A percentile compares a stretch with the other conserved stretches of the same genome.
These are phyloP conservation scores for Cystobasidium sp. DNA, from an alignment of 1,284 basidiomycete species.

Conservation along the genomic window DNA sequence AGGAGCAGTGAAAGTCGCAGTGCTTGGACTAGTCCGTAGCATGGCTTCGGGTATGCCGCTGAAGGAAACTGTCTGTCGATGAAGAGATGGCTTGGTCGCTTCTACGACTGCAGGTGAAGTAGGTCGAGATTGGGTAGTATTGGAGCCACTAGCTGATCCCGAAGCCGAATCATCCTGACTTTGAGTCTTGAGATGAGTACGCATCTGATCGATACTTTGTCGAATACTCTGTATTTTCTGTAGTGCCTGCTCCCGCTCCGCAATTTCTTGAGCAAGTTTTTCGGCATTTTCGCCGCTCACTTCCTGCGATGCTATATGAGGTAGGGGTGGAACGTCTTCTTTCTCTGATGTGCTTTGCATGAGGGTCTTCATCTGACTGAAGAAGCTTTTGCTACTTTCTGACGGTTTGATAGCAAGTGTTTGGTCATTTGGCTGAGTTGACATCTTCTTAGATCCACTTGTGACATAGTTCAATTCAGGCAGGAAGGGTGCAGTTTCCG, in stretches of 20 bases:
- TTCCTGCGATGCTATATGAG: neutral
- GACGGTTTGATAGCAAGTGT: conserved; percentile 13
- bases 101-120: neutral
- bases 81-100: neutral
- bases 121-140: neutral
- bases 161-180: neutral
- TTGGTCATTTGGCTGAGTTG: neutral
- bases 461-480: conserved; percentile 33
- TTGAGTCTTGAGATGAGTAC: conserved; percentile 1
- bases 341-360: neutral
- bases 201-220: conserved; percentile 32
- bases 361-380: conserved; percentile 13
- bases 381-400: conserved; percentile 30
- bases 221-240: conserved; percentile 30
- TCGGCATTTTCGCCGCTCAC: neutral
- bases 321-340: conserved; percentile 10
- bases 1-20: conserved; percentile 13
- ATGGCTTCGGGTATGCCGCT: neutral
- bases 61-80: conserved; percentile 22
- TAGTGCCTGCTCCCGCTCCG: conserved; percentile 21
- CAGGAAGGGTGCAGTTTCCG: conserved; percentile 31
- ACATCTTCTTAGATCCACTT: neutral
- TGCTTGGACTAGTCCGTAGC: neutral
- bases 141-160: neutral
- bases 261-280: conserved; percentile 26